phyloP scores from a whole-genome alignment of 148 eudicot genomes.

The Mesembryanthemum crystallinum region DNA sequence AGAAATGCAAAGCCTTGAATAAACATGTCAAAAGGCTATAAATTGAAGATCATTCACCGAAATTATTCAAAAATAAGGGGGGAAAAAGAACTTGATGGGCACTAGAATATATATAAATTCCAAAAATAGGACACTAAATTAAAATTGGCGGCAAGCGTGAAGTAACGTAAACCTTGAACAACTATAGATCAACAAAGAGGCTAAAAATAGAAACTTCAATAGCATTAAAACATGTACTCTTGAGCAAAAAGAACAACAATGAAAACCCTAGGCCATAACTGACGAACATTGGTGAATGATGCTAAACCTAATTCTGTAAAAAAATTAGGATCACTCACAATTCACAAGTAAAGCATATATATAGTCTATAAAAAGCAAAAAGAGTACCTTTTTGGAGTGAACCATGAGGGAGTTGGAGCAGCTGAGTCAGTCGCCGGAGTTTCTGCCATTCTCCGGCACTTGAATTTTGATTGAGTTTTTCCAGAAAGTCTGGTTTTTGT shows the following conservation, averaged over 20 bases:
- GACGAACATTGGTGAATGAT: neutral
- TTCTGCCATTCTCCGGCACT: constrained; percentile 25
- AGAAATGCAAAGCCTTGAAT: neutral
- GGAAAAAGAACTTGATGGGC: neutral
- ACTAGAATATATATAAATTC: neutral
- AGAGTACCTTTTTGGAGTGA: constrained; percentile 36
- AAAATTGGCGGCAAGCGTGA: neutral
- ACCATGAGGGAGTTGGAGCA: constrained; percentile 32
- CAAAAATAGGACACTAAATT: neutral
- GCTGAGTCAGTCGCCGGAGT: constrained; percentile 24
- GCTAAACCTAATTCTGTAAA: neutral
- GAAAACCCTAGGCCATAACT: neutral
- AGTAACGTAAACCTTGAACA: neutral
- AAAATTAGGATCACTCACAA: no score
- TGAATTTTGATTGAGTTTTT: neutral
- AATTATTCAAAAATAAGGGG: no score
- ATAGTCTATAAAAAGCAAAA: neutral
- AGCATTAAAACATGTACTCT: neutral
- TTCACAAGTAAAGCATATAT: no score
- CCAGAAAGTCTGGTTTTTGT: no score
- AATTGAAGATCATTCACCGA: no score
- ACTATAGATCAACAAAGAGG: neutral
- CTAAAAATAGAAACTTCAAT: neutral
- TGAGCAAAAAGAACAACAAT: neutral
- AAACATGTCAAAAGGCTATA: neutral